phyloP scores from a whole-genome alignment of 495 filamentous ascomycete genomes.

The Gamarada debralockiae region DNA sequence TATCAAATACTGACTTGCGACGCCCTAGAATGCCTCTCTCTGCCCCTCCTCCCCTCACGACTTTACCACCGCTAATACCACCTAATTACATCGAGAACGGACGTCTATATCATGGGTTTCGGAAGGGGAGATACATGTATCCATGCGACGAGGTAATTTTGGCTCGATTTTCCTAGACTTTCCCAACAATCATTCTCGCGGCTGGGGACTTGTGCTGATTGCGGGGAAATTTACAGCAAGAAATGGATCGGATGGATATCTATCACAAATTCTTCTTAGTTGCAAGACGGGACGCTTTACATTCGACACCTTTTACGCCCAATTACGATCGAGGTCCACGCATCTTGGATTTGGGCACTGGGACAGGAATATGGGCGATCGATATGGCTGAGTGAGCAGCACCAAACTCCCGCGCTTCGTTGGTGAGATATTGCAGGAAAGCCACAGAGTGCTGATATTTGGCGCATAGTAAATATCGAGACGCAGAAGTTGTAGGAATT shows the following conservation, averaged over 20 bases:
- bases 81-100: conserved; percentile 24
- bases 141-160: conserved; percentile 27
- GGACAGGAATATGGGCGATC: conserved; percentile 90
- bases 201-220: conserved; percentile 6
- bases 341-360: conserved; percentile 81
- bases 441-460: neutral
- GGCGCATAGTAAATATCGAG: conserved; percentile 47
- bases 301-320: conserved; percentile 51
- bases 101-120: conserved; percentile 18
- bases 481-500: conserved; percentile 64
- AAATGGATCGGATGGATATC: conserved; percentile 74
- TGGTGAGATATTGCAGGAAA: neutral
- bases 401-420: neutral
- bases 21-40: conserved; percentile 15
- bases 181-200: neutral
- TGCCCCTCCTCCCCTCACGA: conserved; percentile 2
- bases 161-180: neutral
- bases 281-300: conserved; percentile 55
- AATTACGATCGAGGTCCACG: conserved; percentile 35
- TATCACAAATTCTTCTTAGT: conserved; percentile 72
- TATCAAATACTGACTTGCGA: conserved; percentile 13
- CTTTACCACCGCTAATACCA: neutral
- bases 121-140: conserved; percentile 24
- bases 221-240: conserved; percentile 36
- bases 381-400: conserved; percentile 72